Evolutionary conservation across 2,329 filamentous ascomycete species (phyloP).

Genomic region (Hysterium pulicare): DNA sequence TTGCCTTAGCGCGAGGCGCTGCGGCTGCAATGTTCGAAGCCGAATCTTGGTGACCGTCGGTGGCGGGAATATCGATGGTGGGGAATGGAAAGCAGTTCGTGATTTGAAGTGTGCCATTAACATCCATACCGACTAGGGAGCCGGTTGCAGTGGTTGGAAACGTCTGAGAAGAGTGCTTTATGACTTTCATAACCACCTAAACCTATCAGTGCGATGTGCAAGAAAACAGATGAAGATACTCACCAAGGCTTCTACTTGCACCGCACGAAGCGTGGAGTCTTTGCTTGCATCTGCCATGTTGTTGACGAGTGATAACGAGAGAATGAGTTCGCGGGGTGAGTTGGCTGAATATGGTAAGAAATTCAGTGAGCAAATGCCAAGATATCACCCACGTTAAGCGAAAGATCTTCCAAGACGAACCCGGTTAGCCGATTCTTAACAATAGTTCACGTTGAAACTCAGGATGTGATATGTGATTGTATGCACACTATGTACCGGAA

Average conservation of each 20-base stretch:
- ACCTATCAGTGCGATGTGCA: constrained; percentile 12
- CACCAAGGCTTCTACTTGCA: constrained; percentile 94
- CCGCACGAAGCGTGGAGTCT: constrained; percentile 67
- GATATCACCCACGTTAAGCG: constrained; percentile 1
- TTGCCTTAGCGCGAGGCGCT: constrained; percentile 88
- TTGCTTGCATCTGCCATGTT: constrained; percentile 35
- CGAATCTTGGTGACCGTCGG: constrained; percentile 38
- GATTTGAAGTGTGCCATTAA: constrained; percentile 74
- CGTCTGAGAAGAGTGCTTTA: constrained; percentile 84
- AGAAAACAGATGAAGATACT: constrained; percentile 31
- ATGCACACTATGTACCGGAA: neutral
- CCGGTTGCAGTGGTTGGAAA: constrained; percentile 90
- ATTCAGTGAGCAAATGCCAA: neutral
- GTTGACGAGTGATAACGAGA: constrained; percentile 1
- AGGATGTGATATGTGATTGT: neutral
- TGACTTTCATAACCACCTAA: constrained; percentile 95
- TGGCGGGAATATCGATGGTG: constrained; percentile 66
- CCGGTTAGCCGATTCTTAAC: neutral
- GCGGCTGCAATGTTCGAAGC: constrained; percentile 67
- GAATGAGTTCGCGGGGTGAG: constrained; percentile 5
- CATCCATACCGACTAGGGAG: constrained; percentile 90
- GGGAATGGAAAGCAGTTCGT: constrained; percentile 97
- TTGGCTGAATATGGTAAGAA: constrained; percentile 5
- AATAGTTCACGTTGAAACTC: neutral
- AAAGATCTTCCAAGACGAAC: neutral